Evolutionary conservation across 2,329 filamentous ascomycete species (phyloP), one percentile per base, ranked within the genome.

Genomic region (Clathrospora elynae): DNA sequence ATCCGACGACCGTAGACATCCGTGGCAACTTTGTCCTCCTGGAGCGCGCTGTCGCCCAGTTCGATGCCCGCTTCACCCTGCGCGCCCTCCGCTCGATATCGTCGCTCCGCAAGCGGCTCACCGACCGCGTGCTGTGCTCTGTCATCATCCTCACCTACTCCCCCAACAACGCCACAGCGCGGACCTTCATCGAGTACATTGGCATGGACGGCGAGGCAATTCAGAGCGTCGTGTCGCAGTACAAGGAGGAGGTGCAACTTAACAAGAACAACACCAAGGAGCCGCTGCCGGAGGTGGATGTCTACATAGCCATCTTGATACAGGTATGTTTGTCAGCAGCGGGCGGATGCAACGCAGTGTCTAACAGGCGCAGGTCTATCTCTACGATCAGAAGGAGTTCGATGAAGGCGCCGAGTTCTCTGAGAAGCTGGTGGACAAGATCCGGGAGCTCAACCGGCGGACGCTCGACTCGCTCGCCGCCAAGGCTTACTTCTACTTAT

Each of bases 401-500:
- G 80, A 93, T 68, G 82, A 83, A 51, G 93, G 93, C 40, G 85
- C 85, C 53, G 81, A 88, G 47, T 95, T 97, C 74, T 97, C 93
- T 19, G 83, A 83, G 56, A 83, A 84, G 60, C 80, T 99, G 39
- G 84, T 90, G 36, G 88, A 92, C 66, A 86, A 87, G 67, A 86
- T 97, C 69, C 90, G 95, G 64, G 80, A 84, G 38, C 80, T 95
- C 68, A 99, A 99, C 78, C 87, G 93, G 51, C 86, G 93, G 61
- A 97, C 93, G 16, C 78, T 99, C 51, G 93, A 99, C 72, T 90
- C 91, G 35, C 83, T 99, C 46, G 88, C 91, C 46, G 90, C 92
- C 55, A 95, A 95, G 73, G 90, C 92, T 52, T 99, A 96, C 80
- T 97, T 96, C 75, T 99, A 99, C 79, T 96, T 90, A 75, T 90